Percentiles rank a stretch among this genome's conserved stretches.
Conservation (phyloP, 192 early-diverging fungal species). For the Coemansia erecta region DNA sequence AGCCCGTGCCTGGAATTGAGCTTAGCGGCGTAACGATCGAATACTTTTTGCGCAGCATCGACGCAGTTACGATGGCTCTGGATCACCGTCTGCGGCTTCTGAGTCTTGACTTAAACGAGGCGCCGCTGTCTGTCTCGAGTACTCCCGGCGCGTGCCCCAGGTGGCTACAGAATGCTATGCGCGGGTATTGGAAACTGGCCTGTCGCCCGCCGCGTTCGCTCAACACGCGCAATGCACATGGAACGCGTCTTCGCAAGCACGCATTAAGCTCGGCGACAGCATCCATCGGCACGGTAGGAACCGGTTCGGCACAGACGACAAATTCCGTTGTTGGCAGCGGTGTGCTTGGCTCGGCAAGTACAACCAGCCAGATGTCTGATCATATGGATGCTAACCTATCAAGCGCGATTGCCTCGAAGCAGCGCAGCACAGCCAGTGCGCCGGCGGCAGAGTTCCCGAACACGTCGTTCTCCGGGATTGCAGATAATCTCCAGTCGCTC, state of each 20-base stretch:
- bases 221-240: background rate
- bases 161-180: conserved; percentile 51
- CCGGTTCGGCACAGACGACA: conserved; percentile 8
- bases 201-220: conserved; percentile 20
- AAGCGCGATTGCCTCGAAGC: background rate
- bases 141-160: conserved; percentile 28
- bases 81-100: conserved; percentile 41
- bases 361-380: conserved; percentile 13
- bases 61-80: conserved; percentile 47
- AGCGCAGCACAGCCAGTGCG: conserved; percentile 2
- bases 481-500: conserved; percentile 1
- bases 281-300: background rate
- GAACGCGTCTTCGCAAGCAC: conserved; percentile 5
- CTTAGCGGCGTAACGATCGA: conserved; percentile 35
- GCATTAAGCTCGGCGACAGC: background rate
- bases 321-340: background rate
- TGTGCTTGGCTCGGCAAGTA: conserved; percentile 8
- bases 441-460: background rate
- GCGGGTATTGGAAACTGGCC: conserved; percentile 48
- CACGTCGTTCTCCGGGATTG: background rate
- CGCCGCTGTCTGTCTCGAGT: conserved; percentile 24
- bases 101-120: conserved; percentile 23
- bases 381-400: background rate
- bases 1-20: conserved; percentile 20
- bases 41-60: conserved; percentile 44